phyloP scores from a whole-genome alignment of 371 early-diverging fungal genomes.

The Dinochytrium kinnereticum region DNA sequence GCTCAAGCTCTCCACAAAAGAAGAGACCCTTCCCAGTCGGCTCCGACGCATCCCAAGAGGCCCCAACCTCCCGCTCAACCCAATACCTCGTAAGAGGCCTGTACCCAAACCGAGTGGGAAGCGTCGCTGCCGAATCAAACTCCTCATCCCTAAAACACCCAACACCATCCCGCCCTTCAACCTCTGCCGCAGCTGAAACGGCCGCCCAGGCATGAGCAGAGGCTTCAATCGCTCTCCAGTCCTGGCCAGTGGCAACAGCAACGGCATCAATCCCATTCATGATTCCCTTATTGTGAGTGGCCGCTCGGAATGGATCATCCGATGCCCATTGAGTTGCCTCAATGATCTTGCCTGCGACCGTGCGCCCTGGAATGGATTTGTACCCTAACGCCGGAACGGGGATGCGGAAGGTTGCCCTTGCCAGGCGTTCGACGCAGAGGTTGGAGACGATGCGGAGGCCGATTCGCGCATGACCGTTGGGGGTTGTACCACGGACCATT shows the following conservation, averaged over 20 bases:
- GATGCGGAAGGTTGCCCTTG: conserved; percentile 64
- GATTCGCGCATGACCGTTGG: conserved; percentile 36
- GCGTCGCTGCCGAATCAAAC: not conserved
- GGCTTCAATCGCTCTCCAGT: conserved; percentile 77
- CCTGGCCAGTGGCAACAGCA: conserved; percentile 74
- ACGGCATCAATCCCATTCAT: conserved; percentile 79
- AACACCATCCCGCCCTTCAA: not conserved
- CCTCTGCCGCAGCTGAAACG: conserved; percentile 17
- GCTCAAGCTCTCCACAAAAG: conserved; percentile 69
- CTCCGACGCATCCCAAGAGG: conserved; percentile 12
- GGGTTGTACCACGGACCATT: conserved; percentile 49
- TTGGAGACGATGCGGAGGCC: conserved; percentile 69
- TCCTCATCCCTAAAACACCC: not conserved
- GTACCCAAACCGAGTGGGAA: conserved; percentile 42
- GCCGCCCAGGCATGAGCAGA: conserved; percentile 69
- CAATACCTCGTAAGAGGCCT: conserved; percentile 67
- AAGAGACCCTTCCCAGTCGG: conserved; percentile 25
- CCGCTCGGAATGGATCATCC: conserved; percentile 68
- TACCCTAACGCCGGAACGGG: conserved; percentile 62
- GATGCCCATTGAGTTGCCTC: conserved; percentile 71
- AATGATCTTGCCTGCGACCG: conserved; percentile 62
- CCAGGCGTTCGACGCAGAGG: conserved; percentile 63
- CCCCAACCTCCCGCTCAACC: conserved; percentile 57
- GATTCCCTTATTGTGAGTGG: conserved; percentile 77
- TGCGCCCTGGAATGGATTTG: conserved; percentile 59